Evolutionary conservation across 73 alveolate genomes (phyloP).

Genomic region (Uronychia binucleata): DNA sequence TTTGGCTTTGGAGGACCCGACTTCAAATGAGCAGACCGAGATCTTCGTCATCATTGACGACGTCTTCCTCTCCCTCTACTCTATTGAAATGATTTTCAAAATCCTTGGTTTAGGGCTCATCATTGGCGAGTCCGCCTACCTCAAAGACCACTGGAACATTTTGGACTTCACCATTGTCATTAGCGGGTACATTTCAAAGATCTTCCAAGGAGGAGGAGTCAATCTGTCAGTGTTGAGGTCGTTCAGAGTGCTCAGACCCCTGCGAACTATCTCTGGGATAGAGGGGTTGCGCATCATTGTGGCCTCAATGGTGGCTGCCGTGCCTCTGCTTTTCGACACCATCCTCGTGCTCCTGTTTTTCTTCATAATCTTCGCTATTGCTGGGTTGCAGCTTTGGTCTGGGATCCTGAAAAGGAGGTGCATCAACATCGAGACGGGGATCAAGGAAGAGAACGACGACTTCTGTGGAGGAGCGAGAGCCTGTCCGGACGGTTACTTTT

Average conservation of each 20-base stretch:
- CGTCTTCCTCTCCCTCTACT: conserved; percentile 46
- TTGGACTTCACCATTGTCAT: conserved; percentile 77
- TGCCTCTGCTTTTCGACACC: conserved; percentile 84
- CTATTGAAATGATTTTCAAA: conserved; percentile 64
- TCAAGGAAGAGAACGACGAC: conserved; percentile 42
- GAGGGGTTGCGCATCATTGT: conserved; percentile 87
- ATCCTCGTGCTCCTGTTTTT: conserved; percentile 83
- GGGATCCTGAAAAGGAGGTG: conserved; percentile 87
- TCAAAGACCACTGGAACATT: conserved; percentile 86
- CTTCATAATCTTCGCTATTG: conserved; percentile 87
- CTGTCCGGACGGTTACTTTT: conserved; percentile 52
- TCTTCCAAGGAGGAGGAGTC: conserved; percentile 46
- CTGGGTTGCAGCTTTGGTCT: conserved; percentile 92
- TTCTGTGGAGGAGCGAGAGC: conserved; percentile 62
- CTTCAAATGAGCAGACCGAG: conserved; percentile 36
- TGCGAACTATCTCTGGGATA: conserved; percentile 86
- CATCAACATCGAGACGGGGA: conserved; percentile 72
- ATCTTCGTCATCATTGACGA: conserved; percentile 17
- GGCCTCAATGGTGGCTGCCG: conserved; percentile 79
- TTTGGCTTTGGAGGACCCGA: conserved; percentile 88
- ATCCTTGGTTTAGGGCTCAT: conserved; percentile 67
- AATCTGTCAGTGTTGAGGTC: conserved; percentile 85
- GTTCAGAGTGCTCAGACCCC: conserved; percentile 93
- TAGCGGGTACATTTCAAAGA: conserved; percentile 34
- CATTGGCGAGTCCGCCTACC: conserved; percentile 69